Evolutionary conservation across 108 stramenopile species (phyloP), one percentile per base, ranked within the genome.

Genomic region (Chaetoceros tenuissimus): DNA sequence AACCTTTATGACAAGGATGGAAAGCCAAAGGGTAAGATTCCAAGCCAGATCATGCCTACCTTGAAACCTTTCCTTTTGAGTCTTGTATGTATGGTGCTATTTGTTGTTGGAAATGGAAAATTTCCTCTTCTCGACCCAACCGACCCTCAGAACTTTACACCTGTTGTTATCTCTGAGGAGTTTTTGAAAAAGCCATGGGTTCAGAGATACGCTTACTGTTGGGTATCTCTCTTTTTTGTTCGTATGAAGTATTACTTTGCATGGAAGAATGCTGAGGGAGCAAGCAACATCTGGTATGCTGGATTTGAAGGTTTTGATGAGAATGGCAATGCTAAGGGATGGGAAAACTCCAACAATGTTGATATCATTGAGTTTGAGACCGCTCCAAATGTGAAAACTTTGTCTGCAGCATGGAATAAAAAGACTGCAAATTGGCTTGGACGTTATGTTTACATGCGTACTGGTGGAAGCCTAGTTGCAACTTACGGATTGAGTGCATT

Each of bases 191-290:
- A 77, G 54, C 82, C 92, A 3, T 82, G 81, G 62, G 53, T 77
- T 20, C 34, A 66, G 46, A 84, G 95, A 17, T 75, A 76, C 51
- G 69, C 59, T 10, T 87, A 93, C 62, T 65, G 69, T 24, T 92
- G 85, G 88, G 51, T 93, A 5, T 84, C 84, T 16, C 77, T 96
- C 20, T 87, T 95, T 53, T 88, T 76, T 62, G 59, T 85, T 51
- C 81, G 95, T 44, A 66, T 79, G 60, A 98, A 98, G 84, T 98
- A 98, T 73, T 95, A 94, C 84, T 95, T 98, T 75, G 97, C 94
- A 1, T 98, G 97, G 97, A 94, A 87, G 89, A 87, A 86, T 71
- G 86, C 92, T 5, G 84, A 90, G 64, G 92, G 88, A 49, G 88
- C 88, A 46, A 82, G 79, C 71, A 94, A 94, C 57, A 70, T 94